A percentile compares a stretch with the other conserved stretches of the same genome.
These are phyloP conservation scores for Cydonia oblonga DNA, from an alignment of 331 rosid species.

Conservation along the genomic window DNA sequence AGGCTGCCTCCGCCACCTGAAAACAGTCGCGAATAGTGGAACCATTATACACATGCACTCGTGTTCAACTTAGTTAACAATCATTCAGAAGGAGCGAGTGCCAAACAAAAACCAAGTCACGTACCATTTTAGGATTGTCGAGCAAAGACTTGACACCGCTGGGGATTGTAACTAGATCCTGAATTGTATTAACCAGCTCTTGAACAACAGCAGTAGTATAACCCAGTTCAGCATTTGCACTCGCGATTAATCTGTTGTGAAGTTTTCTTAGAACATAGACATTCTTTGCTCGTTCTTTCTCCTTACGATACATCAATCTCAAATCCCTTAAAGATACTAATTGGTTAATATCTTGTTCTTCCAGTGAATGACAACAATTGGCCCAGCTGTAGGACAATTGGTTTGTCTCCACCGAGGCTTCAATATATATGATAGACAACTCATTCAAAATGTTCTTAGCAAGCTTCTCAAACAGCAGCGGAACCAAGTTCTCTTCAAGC, in stretches of 20 bases:
- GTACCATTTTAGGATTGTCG: slow-evolving; percentile 13
- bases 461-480: slow-evolving; percentile 7
- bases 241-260: not conserved
- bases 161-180: slow-evolving; percentile 5
- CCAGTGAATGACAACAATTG: not conserved
- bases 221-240: slow-evolving; percentile 1
- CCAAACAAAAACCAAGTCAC: not conserved
- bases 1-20: slow-evolving; percentile 9
- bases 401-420: slow-evolving; percentile 5
- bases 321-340: slow-evolving; percentile 1
- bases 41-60: not conserved
- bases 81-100: not conserved
- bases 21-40: not conserved
- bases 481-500: slow-evolving; percentile 13
- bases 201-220: slow-evolving; percentile 2
- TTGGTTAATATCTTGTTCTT: not conserved
- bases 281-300: slow-evolving; percentile 9
- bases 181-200: slow-evolving; percentile 7
- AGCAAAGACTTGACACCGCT: not conserved
- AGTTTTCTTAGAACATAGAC: slow-evolving; percentile 5
- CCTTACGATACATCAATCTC: slow-evolving; percentile 11
- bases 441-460: not conserved
- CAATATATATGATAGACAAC: not conserved
- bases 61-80: not conserved
- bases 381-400: slow-evolving; percentile 2